Evolutionary conservation across 352 stramenopile genomes (phyloP).

Genomic region (Globisporangium megalacanthum): DNA sequence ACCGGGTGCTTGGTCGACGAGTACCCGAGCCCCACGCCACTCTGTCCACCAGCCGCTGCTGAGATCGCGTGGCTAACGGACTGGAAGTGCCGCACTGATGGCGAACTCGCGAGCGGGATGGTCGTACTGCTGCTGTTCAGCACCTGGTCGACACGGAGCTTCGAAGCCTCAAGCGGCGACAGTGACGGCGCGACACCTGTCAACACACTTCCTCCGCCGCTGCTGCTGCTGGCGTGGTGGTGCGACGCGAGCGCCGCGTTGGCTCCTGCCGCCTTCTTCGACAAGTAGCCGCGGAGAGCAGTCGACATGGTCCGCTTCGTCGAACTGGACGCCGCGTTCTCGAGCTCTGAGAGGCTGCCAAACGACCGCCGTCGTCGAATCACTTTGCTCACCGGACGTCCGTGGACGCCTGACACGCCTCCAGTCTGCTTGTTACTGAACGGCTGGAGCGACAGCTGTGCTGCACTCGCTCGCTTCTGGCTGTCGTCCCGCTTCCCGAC

Average conservation of each 20-base stretch:
- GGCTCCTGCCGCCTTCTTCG: constrained; percentile 25
- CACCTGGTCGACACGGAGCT: constrained; percentile 12
- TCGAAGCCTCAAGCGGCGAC: constrained; percentile 10
- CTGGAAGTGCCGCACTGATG: constrained; percentile 3
- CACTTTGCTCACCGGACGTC: constrained; percentile 21
- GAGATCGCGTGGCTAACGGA: constrained; percentile 1
- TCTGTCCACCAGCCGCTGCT: neutral
- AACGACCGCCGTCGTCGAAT: constrained; percentile 70
- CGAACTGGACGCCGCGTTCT: constrained; percentile 18
- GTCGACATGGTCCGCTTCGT: constrained; percentile 36
- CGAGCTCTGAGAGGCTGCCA: constrained; percentile 59
- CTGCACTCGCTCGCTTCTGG: constrained; percentile 8
- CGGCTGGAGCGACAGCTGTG: constrained; percentile 2
- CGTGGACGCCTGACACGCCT: constrained; percentile 2
- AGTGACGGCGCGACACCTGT: neutral
- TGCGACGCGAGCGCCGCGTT: constrained; percentile 3
- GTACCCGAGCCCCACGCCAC: neutral
- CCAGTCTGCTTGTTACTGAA: constrained; percentile 11
- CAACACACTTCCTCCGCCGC: neutral
- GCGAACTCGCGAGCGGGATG: neutral
- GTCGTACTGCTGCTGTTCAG: neutral
- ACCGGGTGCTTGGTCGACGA: constrained; percentile 9
- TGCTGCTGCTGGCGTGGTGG: too few relatives aligned
- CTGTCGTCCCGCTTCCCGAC: constrained; percentile 9
- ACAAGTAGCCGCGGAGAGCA: constrained; percentile 49